These are phyloP conservation scores for Mycena amicta DNA, from an alignment of 768 basidiomycete genomes.

Conservation along the genomic window DNA sequence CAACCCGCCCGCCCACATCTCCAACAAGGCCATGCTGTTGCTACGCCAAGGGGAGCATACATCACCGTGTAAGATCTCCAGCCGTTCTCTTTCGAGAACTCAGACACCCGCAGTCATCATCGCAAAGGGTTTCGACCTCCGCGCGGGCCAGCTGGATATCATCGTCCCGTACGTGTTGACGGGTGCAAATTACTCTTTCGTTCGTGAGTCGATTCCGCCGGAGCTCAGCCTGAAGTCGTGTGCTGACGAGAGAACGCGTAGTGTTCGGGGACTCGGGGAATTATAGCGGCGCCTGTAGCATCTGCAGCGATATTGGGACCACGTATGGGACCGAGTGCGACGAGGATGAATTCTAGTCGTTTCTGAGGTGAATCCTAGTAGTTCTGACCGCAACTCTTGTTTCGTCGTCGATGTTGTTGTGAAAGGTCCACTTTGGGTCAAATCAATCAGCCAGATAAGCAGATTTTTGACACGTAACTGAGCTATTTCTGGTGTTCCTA, in stretches of 20 bases:
- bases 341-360: too few species aligned
- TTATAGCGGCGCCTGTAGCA: slow-evolving; percentile 28
- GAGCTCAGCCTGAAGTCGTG: too few species aligned
- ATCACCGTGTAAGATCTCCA: neutral
- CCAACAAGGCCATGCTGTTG: neutral
- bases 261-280: slow-evolving; percentile 37
- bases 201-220: slow-evolving; percentile 20
- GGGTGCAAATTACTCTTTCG: slow-evolving; percentile 25
- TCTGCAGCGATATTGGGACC: slow-evolving; percentile 8
- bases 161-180: slow-evolving; percentile 14
- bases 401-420: too few species aligned
- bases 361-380: too few species aligned
- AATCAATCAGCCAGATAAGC: too few species aligned
- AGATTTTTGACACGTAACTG: too few species aligned
- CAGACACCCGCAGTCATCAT: slow-evolving; percentile 24
- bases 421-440: too few species aligned
- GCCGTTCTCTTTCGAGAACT: neutral
- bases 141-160: slow-evolving; percentile 18
- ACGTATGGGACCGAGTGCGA: neutral
- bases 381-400: too few species aligned
- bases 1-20: neutral
- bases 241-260: slow-evolving; percentile 11
- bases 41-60: neutral
- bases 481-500: too few species aligned
- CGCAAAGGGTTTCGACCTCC: slow-evolving; percentile 21